Percentiles rank a stretch among this genome's conserved stretches.
phyloP scores from a whole-genome alignment of 1,284 basidiomycete species.

The Ustilago trichophora region DNA sequence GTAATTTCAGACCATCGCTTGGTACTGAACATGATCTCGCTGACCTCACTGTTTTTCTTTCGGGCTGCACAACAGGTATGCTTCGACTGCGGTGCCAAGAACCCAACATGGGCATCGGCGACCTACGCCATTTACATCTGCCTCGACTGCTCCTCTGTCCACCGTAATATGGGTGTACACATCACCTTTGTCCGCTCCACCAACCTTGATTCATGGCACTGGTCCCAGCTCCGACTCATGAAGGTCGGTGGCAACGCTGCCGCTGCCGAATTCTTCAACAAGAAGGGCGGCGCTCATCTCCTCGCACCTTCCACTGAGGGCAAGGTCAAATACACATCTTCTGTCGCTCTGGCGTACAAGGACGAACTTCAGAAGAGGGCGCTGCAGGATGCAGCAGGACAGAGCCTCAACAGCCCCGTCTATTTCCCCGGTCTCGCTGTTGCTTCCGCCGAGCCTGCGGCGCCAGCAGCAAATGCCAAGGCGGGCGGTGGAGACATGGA shows the following conservation, averaged over 20 bases:
- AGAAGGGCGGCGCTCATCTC: slow-evolving; percentile 80
- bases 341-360: slow-evolving; percentile 86
- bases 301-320: slow-evolving; percentile 77
- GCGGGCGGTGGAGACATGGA: slow-evolving; percentile 74
- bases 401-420: slow-evolving; percentile 56
- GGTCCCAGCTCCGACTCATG: slow-evolving; percentile 90
- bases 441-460: slow-evolving; percentile 63
- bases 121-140: slow-evolving; percentile 98
- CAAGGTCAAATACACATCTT: slow-evolving; percentile 88
- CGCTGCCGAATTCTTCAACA: slow-evolving; percentile 89
- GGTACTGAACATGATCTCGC: slow-evolving; percentile 1
- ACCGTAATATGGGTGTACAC: slow-evolving; percentile 97
- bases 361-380: slow-evolving; percentile 86
- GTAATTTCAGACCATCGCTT: neutral
- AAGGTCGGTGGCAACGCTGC: slow-evolving; percentile 93
- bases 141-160: slow-evolving; percentile 92
- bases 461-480: slow-evolving; percentile 38
- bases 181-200: slow-evolving; percentile 97
- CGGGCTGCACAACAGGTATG: slow-evolving; percentile 76
- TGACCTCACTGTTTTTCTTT: no score
- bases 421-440: slow-evolving; percentile 68
- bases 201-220: slow-evolving; percentile 94
- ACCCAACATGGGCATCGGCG: slow-evolving; percentile 97
- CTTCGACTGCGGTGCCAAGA: slow-evolving; percentile 95
- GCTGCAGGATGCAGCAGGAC: slow-evolving; percentile 75